Base-by-base conservation (phyloP, 163 green algal species). In the Chlamydomonas reinhardtii region DNA sequence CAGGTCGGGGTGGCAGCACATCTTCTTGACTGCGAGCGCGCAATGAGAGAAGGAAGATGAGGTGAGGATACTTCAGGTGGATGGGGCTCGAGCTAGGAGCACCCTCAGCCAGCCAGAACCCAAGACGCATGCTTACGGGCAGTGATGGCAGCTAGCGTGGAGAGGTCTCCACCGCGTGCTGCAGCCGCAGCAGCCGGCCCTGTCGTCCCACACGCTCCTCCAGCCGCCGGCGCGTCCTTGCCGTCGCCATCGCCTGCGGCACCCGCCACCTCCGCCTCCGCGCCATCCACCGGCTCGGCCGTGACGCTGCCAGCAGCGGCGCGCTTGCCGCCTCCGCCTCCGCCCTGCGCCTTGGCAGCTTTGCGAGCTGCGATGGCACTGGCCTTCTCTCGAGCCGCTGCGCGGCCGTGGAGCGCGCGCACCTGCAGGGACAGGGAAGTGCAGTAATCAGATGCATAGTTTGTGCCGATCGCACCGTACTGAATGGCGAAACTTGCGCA, bases 1-100 rank as follows among this genome's bases (percentile, higher is more conserved):
- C 62, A 97, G 88, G 89, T 97, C 96, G 14, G 95, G 95, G 83
- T 98, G 95, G 88, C 95, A 97, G 92, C 94, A 97, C 59, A 98
- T 90, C 91, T 98, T 98, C 83, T 96, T 97, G 39, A 98, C 70
- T 27, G 90, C 89, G 24, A 29, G 62, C 17, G 39, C 39, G 39
- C 5, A 8, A 48, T 2, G 61, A 68, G 24, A 22, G 61, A 69
- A 69, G 61, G 4, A 9, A 4, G 22, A 68, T 68, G 61, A 68
- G 4, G n/a, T n/a, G n/a, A n/a, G n/a, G n/a, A n/a, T n/a, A n/a
- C n/a, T n/a, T n/a, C n/a, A n/a, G n/a, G n/a, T n/a, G n/a, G n/a
- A n/a, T n/a, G n/a, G n/a, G n/a, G n/a, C n/a, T n/a, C n/a, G n/a
- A n/a, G n/a, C n/a, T n/a, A n/a, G n/a, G n/a, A n/a, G n/a, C n/a